Percentiles rank a stretch among this genome's conserved stretches.
Evolutionary conservation across 2,329 filamentous ascomycete species (phyloP).

Genomic region (Penicillium griseofulvum): DNA sequence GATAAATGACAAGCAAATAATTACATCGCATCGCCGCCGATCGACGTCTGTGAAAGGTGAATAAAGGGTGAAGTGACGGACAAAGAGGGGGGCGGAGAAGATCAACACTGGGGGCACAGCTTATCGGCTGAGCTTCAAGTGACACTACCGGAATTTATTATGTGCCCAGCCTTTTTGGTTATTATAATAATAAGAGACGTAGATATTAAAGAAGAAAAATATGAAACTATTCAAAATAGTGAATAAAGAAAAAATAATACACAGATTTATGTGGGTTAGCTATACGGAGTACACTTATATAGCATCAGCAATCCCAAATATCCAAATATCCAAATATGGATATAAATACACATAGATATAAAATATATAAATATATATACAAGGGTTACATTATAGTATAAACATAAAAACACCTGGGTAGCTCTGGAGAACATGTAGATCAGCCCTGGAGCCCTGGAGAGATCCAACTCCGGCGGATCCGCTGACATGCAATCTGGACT

Average conservation of each 20-base stretch:
- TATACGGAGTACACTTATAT: not conserved
- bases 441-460: too few species aligned
- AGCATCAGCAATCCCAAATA: not conserved
- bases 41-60: slow-evolving; percentile 9
- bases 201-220: not conserved
- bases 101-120: slow-evolving; percentile 17
- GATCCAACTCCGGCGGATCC: slow-evolving; percentile 9
- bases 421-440: slow-evolving; percentile 1
- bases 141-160: not conserved
- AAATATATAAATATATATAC: not conserved
- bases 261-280: not conserved
- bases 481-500: slow-evolving; percentile 6
- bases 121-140: slow-evolving; percentile 9
- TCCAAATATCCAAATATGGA: too few species aligned
- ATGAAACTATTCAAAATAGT: not conserved
- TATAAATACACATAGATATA: not conserved
- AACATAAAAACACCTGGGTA: not conserved
- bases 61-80: slow-evolving; percentile 11
- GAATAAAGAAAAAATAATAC: too few species aligned
- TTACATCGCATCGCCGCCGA: slow-evolving; percentile 34
- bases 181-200: too few species aligned
- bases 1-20: slow-evolving; percentile 20
- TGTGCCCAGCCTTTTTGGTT: not conserved
- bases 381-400: not conserved
- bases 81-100: slow-evolving; percentile 22